Percentiles rank a stretch among this genome's conserved stretches.
phyloP scores from a whole-genome alignment of 139 green algal species.

The Nannochloris sp. region DNA sequence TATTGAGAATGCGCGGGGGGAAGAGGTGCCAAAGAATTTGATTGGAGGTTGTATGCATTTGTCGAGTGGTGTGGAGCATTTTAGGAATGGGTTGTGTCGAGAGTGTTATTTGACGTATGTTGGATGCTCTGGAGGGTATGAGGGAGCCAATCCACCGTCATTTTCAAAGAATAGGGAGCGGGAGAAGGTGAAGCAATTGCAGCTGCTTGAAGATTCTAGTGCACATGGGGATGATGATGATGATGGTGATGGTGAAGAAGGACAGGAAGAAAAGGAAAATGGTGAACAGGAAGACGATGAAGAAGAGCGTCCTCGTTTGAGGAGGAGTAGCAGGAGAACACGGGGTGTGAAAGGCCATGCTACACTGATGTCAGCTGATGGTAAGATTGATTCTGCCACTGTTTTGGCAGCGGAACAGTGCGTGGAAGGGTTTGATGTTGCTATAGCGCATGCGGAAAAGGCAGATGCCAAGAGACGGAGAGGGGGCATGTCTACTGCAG shows the following conservation, averaged over 20 bases:
- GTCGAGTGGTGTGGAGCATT: slow-evolving; percentile 3
- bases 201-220: not conserved
- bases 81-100: slow-evolving; percentile 47
- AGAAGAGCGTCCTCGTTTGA: not conserved
- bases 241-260: not conserved
- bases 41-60: slow-evolving; percentile 12
- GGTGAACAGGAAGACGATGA: not conserved
- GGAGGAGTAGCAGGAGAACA: not conserved
- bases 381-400: not conserved
- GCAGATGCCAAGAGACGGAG: not conserved
- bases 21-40: not conserved
- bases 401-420: not conserved
- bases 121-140: slow-evolving; percentile 37
- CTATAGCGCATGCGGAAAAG: slow-evolving; percentile 6
- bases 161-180: slow-evolving; percentile 24
- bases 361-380: not conserved
- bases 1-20: not conserved
- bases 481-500: not conserved
- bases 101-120: slow-evolving; percentile 50
- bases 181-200: not conserved
- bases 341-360: not conserved
- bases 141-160: slow-evolving; percentile 50
- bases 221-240: not conserved
- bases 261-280: not conserved
- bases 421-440: slow-evolving; percentile 4